phyloP scores from a whole-genome alignment of 148 eudicot genomes.

The Camellia japonica region DNA sequence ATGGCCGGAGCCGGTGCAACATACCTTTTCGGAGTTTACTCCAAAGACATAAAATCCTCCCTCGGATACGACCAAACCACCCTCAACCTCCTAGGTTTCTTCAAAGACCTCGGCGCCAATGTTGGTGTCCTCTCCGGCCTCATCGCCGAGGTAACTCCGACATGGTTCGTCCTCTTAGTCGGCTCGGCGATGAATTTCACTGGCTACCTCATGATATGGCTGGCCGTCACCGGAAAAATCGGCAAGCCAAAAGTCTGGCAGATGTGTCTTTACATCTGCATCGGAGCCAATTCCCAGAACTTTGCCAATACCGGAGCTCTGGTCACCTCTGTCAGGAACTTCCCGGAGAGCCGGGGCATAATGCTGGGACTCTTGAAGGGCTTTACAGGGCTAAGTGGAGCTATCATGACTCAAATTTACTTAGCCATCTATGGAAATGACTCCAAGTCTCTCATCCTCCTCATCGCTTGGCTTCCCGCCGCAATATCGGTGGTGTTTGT shows the following conservation, averaged over 20 bases:
- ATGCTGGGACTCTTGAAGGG: conserved; percentile 19
- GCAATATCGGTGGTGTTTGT: conserved; percentile 18
- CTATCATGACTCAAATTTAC: conserved; percentile 16
- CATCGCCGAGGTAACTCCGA: conserved; percentile 15
- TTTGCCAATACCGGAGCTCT: conserved; percentile 23
- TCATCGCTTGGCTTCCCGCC: conserved; percentile 20
- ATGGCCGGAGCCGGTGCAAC: conserved; percentile 24
- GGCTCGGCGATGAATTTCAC: conserved; percentile 16
- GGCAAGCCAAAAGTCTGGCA: conserved; percentile 21
- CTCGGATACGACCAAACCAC: conserved; percentile 22
- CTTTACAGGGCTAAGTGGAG: conserved; percentile 18
- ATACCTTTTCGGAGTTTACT: conserved; percentile 19
- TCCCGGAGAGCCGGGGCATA: conserved; percentile 16
- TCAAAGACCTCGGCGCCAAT: conserved; percentile 23
- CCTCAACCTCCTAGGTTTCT: conserved; percentile 20
- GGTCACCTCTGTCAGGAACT: conserved; percentile 16
- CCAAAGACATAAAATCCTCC: conserved; percentile 17
- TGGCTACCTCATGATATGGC: conserved; percentile 19
- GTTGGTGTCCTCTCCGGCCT: conserved; percentile 20
- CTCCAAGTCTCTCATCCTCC: conserved; percentile 18
- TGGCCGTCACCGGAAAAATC: conserved; percentile 18
- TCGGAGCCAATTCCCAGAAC: conserved; percentile 22
- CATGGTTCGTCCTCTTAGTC: conserved; percentile 16
- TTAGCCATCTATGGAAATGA: conserved; percentile 17
- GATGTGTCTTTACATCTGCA: conserved; percentile 21